Base-by-base conservation (phyloP, 2,329 filamentous ascomycete genomes). In the Stenocarpella maydis region DNA sequence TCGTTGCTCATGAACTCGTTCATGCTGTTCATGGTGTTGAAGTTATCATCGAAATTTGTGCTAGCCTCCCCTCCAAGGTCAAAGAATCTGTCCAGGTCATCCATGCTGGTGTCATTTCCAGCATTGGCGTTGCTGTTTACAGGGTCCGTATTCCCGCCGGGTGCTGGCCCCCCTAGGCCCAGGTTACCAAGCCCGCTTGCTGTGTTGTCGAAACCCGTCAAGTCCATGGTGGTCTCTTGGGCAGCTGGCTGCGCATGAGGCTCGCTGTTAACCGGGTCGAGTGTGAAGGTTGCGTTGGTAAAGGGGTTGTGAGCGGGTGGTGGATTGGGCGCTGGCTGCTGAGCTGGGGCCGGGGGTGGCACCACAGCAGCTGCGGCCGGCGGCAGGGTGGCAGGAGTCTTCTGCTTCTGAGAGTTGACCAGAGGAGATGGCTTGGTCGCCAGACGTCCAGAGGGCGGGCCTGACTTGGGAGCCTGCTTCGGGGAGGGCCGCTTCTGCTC, bases 71-170 rank as follows among this genome's bases (percentile, higher is more conserved):
- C 72, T 31, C 81, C 81, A n/a, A 86, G 78, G 55, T 81, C 80
- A 70, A 86, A 87, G 34, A 86, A 76, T 39, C 84, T 84, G 34
- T 86, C 82, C 50, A 86, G 79, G 74, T 81, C 77, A 47, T 72
- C 74, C 64, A 69, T 67, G 75, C 49, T 74, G 54, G 72, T 77
- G 41, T 78, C 76, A 34, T 73, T 69, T 1, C 26, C 50, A 19
- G 26, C 10, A 45, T 74, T 76, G 39, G 73, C 19, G 28, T 68
- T 54, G 74, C 72, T 63, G 73, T 72, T 61, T 74, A 73, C 61
- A 41, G 74, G 76, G 2, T 78, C 78, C 5, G 75, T 74, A 31
- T 74, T 73, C 9, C 74, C 67, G 17, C 39, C 21, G 12, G 67
- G 12, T n/a, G 12, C 39, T 10, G 45, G 19, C 15, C 28, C 66